phyloP scores from a whole-genome alignment of 768 basidiomycete species.

The Ephemerocybe angulata region DNA sequence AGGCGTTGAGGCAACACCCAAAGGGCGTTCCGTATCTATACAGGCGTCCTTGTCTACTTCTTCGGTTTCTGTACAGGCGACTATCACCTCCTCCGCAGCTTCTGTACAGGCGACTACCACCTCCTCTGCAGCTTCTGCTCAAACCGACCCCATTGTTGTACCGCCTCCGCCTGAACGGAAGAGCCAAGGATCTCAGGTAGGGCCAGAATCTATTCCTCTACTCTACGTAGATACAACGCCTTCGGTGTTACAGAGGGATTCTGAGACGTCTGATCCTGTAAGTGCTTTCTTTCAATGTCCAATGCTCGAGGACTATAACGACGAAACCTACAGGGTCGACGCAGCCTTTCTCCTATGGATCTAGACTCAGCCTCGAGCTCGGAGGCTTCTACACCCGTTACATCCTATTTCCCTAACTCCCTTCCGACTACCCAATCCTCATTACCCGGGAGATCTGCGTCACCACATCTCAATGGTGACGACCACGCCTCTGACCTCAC shows the following conservation, averaged over 20 bases:
- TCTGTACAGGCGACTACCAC: slow-evolving; percentile 1
- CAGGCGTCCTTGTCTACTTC: no score
- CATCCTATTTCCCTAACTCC: slow-evolving; percentile 1
- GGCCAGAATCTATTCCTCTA: no score
- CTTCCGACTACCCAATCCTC: slow-evolving; percentile 5
- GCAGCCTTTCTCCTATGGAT: slow-evolving; percentile 62
- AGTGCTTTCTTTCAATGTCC: no score
- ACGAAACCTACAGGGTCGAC: slow-evolving; percentile 9
- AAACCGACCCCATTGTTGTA: not conserved
- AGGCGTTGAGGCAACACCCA: not conserved
- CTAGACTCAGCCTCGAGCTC: slow-evolving; percentile 45
- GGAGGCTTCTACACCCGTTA: slow-evolving; percentile 20
- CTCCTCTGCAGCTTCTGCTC: slow-evolving; percentile 32
- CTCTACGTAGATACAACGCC: no score
- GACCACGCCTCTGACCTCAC: not conserved
- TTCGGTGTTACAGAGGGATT: slow-evolving; percentile 11
- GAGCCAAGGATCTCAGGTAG: no score
- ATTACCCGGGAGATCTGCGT: not conserved
- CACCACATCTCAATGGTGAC: not conserved
- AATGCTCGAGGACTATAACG: slow-evolving; percentile 3
- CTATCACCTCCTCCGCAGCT: no score
- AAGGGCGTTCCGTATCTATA: slow-evolving; percentile 15
- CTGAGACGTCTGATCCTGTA: slow-evolving; percentile 8
- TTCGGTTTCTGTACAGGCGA: not conserved
- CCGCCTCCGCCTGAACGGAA: no score